A percentile compares a stretch with the other conserved stretches of the same genome.
Evolutionary conservation across 768 basidiomycete genomes (phyloP).

Genomic region (Termitomyces sp.): DNA sequence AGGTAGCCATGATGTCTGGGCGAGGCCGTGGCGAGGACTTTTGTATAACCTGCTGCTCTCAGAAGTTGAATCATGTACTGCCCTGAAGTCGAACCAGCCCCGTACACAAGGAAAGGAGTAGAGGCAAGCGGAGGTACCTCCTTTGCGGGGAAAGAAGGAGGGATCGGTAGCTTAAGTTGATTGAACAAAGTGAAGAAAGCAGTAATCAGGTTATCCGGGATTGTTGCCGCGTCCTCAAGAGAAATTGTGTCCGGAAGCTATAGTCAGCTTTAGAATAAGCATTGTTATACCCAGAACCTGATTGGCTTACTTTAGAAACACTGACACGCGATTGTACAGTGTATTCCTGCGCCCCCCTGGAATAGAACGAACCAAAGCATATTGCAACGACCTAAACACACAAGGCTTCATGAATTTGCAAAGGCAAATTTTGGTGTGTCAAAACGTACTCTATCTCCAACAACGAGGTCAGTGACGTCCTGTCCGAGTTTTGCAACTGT

Average conservation of each 20-base stretch:
- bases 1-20: constrained; percentile 18
- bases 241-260: constrained; percentile 37
- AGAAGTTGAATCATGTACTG: constrained; percentile 33
- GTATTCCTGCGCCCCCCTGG: constrained; percentile 19
- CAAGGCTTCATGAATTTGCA: background rate
- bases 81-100: constrained; percentile 33
- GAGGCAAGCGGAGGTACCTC: constrained; percentile 19
- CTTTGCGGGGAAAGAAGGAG: constrained; percentile 19
- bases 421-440: constrained; percentile 7
- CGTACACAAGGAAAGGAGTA: constrained; percentile 35
- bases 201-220: constrained; percentile 38
- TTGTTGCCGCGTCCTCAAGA: constrained; percentile 31
- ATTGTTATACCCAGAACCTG: background rate
- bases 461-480: constrained; percentile 24
- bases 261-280: background rate
- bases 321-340: constrained; percentile 12
- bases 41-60: constrained; percentile 31
- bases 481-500: constrained; percentile 28
- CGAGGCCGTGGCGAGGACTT: constrained; percentile 33
- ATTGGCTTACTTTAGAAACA: constrained; percentile 27
- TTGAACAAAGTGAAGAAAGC: constrained; percentile 34
- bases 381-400: constrained; percentile 14
- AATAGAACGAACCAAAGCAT: constrained; percentile 5
- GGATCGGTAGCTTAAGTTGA: constrained; percentile 28
- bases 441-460: constrained; percentile 32